A percentile compares a stretch with the other conserved stretches of the same genome.
Conservation (phyloP, 139 green algal genomes). For the Micractinium sp. region DNA sequence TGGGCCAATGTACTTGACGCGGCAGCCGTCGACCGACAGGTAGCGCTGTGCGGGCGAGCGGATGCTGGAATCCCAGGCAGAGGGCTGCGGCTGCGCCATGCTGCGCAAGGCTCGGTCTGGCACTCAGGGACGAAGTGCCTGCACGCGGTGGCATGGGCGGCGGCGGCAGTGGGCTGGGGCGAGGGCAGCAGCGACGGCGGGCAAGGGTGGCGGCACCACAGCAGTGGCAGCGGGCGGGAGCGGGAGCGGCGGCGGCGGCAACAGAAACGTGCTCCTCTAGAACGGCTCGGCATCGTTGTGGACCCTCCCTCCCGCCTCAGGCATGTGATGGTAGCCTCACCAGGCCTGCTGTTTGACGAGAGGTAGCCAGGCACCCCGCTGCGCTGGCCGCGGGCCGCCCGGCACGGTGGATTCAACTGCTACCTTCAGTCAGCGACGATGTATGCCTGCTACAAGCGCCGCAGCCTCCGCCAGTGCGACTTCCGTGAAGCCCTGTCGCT, state of each 20-base stretch:
- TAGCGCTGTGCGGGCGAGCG: slow-evolving; percentile 34
- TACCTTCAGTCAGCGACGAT: too few relatives aligned
- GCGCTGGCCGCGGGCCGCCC: too few relatives aligned
- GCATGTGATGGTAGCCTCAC: neutral
- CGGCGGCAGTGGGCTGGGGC: neutral
- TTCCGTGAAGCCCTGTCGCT: too few relatives aligned
- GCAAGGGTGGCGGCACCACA: neutral
- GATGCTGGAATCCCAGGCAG: slow-evolving; percentile 30
- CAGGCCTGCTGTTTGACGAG: neutral
- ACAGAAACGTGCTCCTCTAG: too few relatives aligned
- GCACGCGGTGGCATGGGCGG: neutral
- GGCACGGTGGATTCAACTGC: too few relatives aligned
- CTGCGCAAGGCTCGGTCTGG: too few relatives aligned
- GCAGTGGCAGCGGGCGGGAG: neutral
- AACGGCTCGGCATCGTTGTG: too few relatives aligned
- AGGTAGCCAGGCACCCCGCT: neutral
- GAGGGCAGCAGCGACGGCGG: neutral
- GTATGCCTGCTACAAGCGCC: too few relatives aligned
- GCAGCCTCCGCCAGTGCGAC: too few relatives aligned
- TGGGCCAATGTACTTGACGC: slow-evolving; percentile 50
- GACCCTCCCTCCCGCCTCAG: too few relatives aligned
- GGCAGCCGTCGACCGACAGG: slow-evolving; percentile 46
- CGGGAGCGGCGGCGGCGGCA: too few relatives aligned
- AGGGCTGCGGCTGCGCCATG: slow-evolving; percentile 5
- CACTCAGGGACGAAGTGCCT: too few relatives aligned